phyloP scores from a whole-genome alignment of 176 grass and related monocot genomes.

The Rhynchospora pubera region DNA sequence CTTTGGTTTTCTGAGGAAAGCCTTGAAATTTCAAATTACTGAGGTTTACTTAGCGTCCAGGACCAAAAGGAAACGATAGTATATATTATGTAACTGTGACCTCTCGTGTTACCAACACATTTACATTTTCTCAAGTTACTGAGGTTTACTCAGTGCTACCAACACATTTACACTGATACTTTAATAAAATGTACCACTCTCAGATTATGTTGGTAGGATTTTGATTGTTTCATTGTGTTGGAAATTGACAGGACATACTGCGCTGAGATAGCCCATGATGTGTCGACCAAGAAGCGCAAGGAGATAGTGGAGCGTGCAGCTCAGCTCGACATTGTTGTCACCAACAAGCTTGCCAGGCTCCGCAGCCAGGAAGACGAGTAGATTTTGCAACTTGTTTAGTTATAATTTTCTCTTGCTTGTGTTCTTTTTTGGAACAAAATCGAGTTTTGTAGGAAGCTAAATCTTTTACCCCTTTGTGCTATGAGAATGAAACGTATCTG shows the following conservation, averaged over 20 bases:
- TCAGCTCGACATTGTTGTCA: constrained; percentile 69
- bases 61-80: neutral
- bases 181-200: neutral
- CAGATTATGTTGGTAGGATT: neutral
- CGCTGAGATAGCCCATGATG: constrained; percentile 54
- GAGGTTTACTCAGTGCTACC: neutral
- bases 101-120: no score
- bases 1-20: neutral
- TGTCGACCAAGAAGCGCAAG: constrained; percentile 65
- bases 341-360: constrained; percentile 63
- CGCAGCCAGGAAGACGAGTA: constrained; percentile 69
- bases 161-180: neutral
- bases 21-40: neutral
- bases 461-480: neutral
- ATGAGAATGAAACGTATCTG: neutral
- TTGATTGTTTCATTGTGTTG: neutral
- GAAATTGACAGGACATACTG: constrained; percentile 45
- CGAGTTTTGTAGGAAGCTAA: constrained; percentile 16
- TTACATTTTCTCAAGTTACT: neutral
- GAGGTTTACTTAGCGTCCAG: neutral
- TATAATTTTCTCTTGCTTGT: constrained; percentile 17
- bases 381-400: neutral
- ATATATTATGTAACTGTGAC: no score
- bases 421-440: neutral
- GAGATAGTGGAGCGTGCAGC: constrained; percentile 58